Base-by-base conservation (phyloP, 352 stramenopile genomes). In the Globisporangium canariense region DNA sequence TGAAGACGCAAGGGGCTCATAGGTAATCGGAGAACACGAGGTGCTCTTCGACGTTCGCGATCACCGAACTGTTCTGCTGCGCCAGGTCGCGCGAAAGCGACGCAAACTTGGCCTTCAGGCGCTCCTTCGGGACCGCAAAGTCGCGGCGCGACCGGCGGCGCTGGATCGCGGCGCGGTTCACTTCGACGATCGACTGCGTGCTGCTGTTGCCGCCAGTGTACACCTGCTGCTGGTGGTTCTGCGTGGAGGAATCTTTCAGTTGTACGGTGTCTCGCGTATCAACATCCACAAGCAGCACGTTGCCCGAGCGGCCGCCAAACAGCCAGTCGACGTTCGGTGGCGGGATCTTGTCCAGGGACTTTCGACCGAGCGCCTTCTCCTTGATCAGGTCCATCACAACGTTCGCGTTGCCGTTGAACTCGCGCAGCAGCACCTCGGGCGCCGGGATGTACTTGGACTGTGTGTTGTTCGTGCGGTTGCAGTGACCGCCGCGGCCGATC, bases 21-120 rank as follows among this genome's bases (percentile, higher is more conserved):
- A 88, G 61, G 58, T 92, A 90, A 65, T 92, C 83, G n/a, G 83
- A 89, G 58, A 90, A 89, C 46, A 86, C 72, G 34, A 90, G 65
- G 64, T 89, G 79, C 46, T 92, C 77, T 41, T 92, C 83, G 6
- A 86, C 61, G 51, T 77, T 76, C 28, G 75, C 65, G 34, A 75
- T 63, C 8, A 82, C 56, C 43, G 66, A 63, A 34, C 66, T 78
- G 51, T 77, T 77, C 67, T 79, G 78, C 58, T 70, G 73, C 9
- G 69, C 76, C 36, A 92, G 53, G 36, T 92, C 79, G 14, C 79
- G 79, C 32, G 81, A 89, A 62, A 92, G 67, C 22, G 79, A 88
- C 32, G 64, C 68, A 34, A 92, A 73, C 68, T 90, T 92, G 32
- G 81, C 81, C 57, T 88, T 82, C 28, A 92, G 66, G 16, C 76